Conservation (phyloP, 2,329 filamentous ascomycete species). For the Zasmidium cellare region DNA sequence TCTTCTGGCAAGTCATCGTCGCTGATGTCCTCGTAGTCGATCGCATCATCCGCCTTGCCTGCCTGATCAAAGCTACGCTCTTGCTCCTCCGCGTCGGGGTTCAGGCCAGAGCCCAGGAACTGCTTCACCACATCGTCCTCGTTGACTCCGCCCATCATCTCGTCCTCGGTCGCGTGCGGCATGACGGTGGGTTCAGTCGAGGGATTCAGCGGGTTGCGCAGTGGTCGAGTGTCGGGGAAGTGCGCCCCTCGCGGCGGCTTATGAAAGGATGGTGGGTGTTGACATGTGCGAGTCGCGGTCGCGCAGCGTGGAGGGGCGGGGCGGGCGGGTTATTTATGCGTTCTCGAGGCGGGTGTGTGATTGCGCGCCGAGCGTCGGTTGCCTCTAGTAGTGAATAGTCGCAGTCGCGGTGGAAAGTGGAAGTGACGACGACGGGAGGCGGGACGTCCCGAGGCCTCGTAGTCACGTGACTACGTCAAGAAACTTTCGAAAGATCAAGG, state of each 20-base stretch:
- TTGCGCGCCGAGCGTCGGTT: neutral
- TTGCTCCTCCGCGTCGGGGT: constrained; percentile 23
- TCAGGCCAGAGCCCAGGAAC: constrained; percentile 29
- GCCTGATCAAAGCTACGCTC: constrained; percentile 46
- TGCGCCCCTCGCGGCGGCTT: neutral
- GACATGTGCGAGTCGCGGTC: neutral
- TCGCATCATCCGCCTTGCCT: constrained; percentile 87
- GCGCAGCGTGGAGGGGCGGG: neutral
- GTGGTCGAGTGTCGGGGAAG: neutral
- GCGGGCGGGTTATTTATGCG: neutral
- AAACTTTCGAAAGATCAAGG: neutral
- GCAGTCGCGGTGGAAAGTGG: neutral
- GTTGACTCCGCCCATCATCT: constrained; percentile 14
- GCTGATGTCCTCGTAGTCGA: constrained; percentile 87
- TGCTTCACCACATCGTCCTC: constrained; percentile 18
- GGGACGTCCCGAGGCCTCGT: no score
- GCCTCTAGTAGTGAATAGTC: neutral
- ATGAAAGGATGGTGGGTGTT: neutral
- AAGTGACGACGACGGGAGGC: neutral
- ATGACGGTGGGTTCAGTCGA: constrained; percentile 24
- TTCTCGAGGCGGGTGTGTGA: neutral
- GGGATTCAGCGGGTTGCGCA: neutral
- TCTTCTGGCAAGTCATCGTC: constrained; percentile 90
- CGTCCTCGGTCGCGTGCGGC: constrained; percentile 38
- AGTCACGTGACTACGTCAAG: no score